Percentiles rank a stretch among this genome's conserved stretches.
phyloP scores from a whole-genome alignment of 345 rosid genomes.

The Capsella bursapastoris region DNA sequence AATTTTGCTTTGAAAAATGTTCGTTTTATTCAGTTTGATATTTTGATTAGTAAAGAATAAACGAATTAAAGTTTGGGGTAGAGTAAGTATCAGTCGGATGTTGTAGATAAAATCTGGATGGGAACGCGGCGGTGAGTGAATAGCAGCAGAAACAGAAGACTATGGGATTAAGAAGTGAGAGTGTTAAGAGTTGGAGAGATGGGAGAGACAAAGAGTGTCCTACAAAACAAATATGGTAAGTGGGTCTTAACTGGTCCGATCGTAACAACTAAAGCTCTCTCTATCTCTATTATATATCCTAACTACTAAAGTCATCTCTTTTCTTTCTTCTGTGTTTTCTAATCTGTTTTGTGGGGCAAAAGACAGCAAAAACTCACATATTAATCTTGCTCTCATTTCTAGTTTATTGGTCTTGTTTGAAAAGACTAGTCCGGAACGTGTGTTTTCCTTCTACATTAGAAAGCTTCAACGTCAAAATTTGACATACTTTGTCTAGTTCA shows the following conservation, averaged over 20 bases:
- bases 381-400: neutral
- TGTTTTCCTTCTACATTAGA: slow-evolving; percentile 4
- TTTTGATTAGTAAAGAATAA: neutral
- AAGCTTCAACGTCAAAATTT: neutral
- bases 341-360: slow-evolving; percentile 26
- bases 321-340: slow-evolving; percentile 21
- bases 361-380: slow-evolving; percentile 16
- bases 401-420: slow-evolving; percentile 22
- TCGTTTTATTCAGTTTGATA: neutral
- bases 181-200: neutral
- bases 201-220: slow-evolving; percentile 38
- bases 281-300: slow-evolving; percentile 37
- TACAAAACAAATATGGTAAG: slow-evolving; percentile 41
- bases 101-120: neutral
- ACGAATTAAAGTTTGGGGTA: neutral
- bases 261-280: slow-evolving; percentile 47
- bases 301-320: neutral
- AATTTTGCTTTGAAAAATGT: neutral
- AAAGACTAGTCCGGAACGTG: neutral
- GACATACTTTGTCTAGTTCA: slow-evolving; percentile 5
- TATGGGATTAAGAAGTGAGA: neutral
- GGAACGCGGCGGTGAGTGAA: slow-evolving; percentile 29
- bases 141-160: slow-evolving; percentile 31
- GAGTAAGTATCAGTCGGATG: neutral
- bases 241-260: slow-evolving; percentile 42